These are phyloP conservation scores for Saururus chinensis DNA, from an alignment of 164 flowering plant species.

Conservation along the genomic window DNA sequence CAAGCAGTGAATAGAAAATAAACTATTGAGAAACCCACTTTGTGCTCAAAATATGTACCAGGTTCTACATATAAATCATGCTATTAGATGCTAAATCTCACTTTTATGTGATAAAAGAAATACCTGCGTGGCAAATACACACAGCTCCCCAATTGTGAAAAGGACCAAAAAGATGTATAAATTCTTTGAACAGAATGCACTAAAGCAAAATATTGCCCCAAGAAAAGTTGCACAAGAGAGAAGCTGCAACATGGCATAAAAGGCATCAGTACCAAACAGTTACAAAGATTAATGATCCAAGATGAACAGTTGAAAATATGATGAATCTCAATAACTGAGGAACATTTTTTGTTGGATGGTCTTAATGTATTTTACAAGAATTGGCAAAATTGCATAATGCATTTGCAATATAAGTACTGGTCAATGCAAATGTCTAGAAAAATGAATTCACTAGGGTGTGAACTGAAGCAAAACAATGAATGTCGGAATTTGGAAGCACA, in stretches of 20 bases:
- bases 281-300: too few relatives aligned
- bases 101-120: not conserved
- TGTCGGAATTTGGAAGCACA: too few relatives aligned
- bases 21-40: not conserved
- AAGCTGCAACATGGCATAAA: slow-evolving; percentile 34
- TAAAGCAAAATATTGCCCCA: slow-evolving; percentile 83
- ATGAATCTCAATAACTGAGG: too few relatives aligned
- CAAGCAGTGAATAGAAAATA: not conserved
- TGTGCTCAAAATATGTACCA: not conserved
- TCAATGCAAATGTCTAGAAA: too few relatives aligned
- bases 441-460: too few relatives aligned
- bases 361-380: too few relatives aligned
- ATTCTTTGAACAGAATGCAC: slow-evolving; percentile 61
- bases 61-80: not conserved
- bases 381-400: too few relatives aligned
- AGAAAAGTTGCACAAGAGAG: slow-evolving; percentile 70
- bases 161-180: slow-evolving; percentile 57
- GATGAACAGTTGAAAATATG: too few relatives aligned
- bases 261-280: not conserved
- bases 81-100: not conserved
- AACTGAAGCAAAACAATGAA: too few relatives aligned
- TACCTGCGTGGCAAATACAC: slow-evolving; percentile 95
- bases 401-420: too few relatives aligned
- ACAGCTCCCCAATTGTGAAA: slow-evolving; percentile 74
- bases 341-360: too few relatives aligned